Percentiles rank a stretch among this genome's conserved stretches.
These are phyloP conservation scores for Waltiozyma sp. DNA, from an alignment of 1,139 yeast genomes.

Conservation along the genomic window DNA sequence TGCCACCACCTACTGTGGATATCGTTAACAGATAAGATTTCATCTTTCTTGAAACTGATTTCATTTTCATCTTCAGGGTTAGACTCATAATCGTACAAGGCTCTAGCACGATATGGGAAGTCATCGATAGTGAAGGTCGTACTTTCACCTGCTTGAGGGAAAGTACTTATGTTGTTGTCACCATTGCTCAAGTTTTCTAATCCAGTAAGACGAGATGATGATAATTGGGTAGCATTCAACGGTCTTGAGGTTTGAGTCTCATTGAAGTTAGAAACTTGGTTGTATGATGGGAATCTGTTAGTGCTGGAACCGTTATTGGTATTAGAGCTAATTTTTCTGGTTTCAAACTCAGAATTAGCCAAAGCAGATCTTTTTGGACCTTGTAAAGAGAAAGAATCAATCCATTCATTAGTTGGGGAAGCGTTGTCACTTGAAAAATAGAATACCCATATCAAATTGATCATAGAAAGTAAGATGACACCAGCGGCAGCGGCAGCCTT, in stretches of 20 bases:
- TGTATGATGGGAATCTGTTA: neutral
- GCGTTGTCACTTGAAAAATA: conserved; percentile 80
- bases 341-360: neutral
- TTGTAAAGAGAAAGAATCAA: conserved; percentile 59
- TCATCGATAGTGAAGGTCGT: conserved; percentile 22
- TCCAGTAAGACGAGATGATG: conserved; percentile 28
- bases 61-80: conserved; percentile 92
- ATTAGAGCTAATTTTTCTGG: neutral
- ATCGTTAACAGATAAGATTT: conserved; percentile 81
- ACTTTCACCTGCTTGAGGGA: conserved; percentile 4
- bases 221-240: conserved; percentile 19
- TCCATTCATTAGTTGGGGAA: conserved; percentile 70
- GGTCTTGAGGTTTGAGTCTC: neutral
- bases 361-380: conserved; percentile 27
- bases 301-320: neutral
- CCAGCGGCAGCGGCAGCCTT: conserved; percentile 91
- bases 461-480: conserved; percentile 67
- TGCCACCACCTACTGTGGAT: conserved; percentile 99
- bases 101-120: conserved; percentile 80
- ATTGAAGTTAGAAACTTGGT: neutral
- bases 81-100: conserved; percentile 82
- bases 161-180: conserved; percentile 7
- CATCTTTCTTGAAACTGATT: conserved; percentile 83
- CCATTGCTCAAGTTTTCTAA: conserved; percentile 22
- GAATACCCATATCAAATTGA: conserved; percentile 72